Evolutionary conservation across 768 basidiomycete species (phyloP), one percentile per base, ranked within the genome.

Genomic region (Suillus lakei): DNA sequence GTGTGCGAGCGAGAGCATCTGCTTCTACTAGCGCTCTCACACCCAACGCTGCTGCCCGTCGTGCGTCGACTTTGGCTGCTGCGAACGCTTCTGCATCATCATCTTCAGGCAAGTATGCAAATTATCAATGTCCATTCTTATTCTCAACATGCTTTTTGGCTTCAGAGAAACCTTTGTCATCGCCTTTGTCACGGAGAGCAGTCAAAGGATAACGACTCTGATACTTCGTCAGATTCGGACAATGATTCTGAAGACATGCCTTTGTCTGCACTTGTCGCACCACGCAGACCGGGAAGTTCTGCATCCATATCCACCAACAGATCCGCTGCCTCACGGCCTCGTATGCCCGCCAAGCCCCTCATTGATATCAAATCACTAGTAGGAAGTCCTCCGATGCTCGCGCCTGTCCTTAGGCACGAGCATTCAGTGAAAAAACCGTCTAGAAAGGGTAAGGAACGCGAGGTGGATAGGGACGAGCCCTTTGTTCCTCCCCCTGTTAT

Each of bases 271-370:
- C 80, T 92, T 41, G 77, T 91, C 8, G 80, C 81, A 0, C 91
- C 91, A 13, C 83, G 81, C 56, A 83, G 92, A 41, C 91, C 91
- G 18, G 90, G 89, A 21, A 91, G 88, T 67, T 82, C 89, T 2
- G 73, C 79, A 13, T 84, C 83, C 30, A 72, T 72, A 12, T 67
- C 68, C 5, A 76, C 79, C 23, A 73, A 76, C 60, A 59, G 36
- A 28, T 77, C 75, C 30, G 67, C 60, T 50, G 64, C 61, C 41
- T 64, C 51, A 58, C 69, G 76, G 15, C 69, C 69, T 46, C 76
- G 80, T n/a, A 69, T 72, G 43, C 79, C 78, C n/a, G 23, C 74
- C 10, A 85, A 82, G 67, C 84, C 84, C 2, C 75, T 84, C 26
- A 81, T 85, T 39, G 83, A 79, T 38, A 76, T 78, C 60, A 73